These are phyloP conservation scores for Insectozyma bohioensis DNA, from an alignment of 1,139 yeast species.

Conservation along the genomic window DNA sequence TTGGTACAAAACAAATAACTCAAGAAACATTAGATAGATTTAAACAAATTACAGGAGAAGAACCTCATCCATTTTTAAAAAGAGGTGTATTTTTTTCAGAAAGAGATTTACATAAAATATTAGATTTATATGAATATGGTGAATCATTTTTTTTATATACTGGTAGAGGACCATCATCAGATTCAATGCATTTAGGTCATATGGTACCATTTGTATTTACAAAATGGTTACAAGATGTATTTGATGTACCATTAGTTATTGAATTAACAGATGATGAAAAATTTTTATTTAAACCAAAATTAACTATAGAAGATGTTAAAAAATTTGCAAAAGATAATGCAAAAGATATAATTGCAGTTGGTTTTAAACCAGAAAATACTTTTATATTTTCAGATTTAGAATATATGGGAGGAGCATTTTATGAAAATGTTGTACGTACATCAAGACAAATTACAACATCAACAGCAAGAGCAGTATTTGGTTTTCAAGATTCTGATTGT, in stretches of 20 bases:
- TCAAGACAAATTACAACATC: conserved; percentile 95
- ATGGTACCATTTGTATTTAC: conserved; percentile 95
- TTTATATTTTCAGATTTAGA: conserved; percentile 90
- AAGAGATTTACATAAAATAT: conserved; percentile 77
- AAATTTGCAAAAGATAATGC: conserved; percentile 78
- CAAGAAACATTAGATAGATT: conserved; percentile 75
- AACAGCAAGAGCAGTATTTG: conserved; percentile 97
- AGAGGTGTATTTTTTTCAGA: conserved; percentile 94
- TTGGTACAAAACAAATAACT: conserved; percentile 79
- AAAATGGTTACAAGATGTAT: conserved; percentile 97
- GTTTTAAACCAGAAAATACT: conserved; percentile 92
- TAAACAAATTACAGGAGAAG: conserved; percentile 77
- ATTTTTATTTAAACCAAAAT: conserved; percentile 86
- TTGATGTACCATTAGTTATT: conserved; percentile 93
- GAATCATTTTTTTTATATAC: conserved; percentile 95
- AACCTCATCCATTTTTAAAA: conserved; percentile 89
- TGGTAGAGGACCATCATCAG: conserved; percentile 97
- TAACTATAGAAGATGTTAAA: conserved; percentile 87
- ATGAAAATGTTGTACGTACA: conserved; percentile 91
- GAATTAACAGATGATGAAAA: conserved; percentile 98
- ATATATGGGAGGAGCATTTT: conserved; percentile 92
- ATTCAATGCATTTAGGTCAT: conserved; percentile 95
- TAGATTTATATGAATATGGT: conserved; percentile 90
- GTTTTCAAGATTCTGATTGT: conserved; percentile 91
- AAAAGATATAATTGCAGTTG: conserved; percentile 91